These are phyloP conservation scores for Plectosphaerella plurivora DNA, from an alignment of 2,329 filamentous ascomycete species.

Conservation along the genomic window DNA sequence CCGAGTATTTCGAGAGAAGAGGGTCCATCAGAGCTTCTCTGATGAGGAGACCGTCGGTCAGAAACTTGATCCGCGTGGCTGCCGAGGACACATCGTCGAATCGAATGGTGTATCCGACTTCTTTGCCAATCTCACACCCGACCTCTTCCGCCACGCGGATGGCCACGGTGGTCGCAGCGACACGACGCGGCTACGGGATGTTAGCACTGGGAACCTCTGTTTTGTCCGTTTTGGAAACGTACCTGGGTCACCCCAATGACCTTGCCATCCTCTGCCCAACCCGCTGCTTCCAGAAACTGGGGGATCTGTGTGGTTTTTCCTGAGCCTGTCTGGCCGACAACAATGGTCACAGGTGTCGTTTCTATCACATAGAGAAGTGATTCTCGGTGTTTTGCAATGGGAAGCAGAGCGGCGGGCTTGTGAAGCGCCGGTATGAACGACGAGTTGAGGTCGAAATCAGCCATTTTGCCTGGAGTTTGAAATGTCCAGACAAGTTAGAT, in stretches of 20 bases:
- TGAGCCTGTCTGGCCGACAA: slow-evolving; percentile 90
- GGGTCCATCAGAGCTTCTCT: slow-evolving; percentile 92
- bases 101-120: slow-evolving; percentile 87
- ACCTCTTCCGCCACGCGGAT: slow-evolving; percentile 86
- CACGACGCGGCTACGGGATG: slow-evolving; percentile 66
- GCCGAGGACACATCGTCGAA: slow-evolving; percentile 90
- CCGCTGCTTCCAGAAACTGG: slow-evolving; percentile 81
- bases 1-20: slow-evolving; percentile 81
- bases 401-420: slow-evolving; percentile 77
- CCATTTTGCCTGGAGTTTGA: slow-evolving; percentile 30
- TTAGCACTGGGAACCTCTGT: background rate
- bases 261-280: slow-evolving; percentile 84
- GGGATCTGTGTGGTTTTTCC: slow-evolving; percentile 96
- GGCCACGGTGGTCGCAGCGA: slow-evolving; percentile 88
- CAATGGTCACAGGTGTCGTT: slow-evolving; percentile 76
- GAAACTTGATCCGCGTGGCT: slow-evolving; percentile 84
- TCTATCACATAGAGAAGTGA: slow-evolving; percentile 83
- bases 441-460: slow-evolving; percentile 52
- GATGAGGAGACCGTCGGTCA: slow-evolving; percentile 89
- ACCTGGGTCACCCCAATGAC: slow-evolving; percentile 88
- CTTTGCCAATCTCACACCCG: slow-evolving; percentile 79
- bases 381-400: slow-evolving; percentile 79
- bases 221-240: slow-evolving; percentile 24
- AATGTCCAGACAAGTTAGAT: background rate
- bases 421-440: slow-evolving; percentile 76